A percentile compares a stretch with the other conserved stretches of the same genome.
phyloP scores from a whole-genome alignment of 352 stramenopile species.

The Elongisporangium prolatum region DNA sequence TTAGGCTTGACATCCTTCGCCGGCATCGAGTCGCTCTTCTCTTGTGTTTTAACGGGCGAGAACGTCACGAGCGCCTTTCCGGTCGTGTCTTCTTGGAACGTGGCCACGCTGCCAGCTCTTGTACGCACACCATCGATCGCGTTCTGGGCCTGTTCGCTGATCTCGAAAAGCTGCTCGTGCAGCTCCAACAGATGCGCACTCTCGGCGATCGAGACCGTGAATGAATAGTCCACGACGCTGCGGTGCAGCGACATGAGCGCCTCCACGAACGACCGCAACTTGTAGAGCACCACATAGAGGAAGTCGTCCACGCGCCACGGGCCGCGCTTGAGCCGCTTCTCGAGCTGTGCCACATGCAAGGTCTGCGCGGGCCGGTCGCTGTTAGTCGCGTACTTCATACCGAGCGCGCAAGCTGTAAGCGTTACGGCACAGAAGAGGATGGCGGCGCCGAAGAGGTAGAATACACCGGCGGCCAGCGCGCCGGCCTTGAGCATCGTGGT shows the following conservation, averaged over 20 bases:
- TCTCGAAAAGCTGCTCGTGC: neutral
- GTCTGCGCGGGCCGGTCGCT: conserved; percentile 10
- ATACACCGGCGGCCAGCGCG: conserved; percentile 15
- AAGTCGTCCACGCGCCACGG: conserved; percentile 3
- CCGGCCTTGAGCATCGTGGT: conserved; percentile 27
- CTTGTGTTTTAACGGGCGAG: conserved; percentile 12
- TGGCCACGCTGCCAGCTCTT: conserved; percentile 3
- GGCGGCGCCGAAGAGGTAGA: conserved; percentile 32
- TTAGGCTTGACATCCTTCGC: conserved; percentile 8
- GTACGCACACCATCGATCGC: conserved; percentile 3
- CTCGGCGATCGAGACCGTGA: conserved; percentile 53
- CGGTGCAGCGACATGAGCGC: conserved; percentile 29
- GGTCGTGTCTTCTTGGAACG: conserved; percentile 14
- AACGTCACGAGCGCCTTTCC: conserved; percentile 20
- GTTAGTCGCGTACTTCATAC: conserved; percentile 13
- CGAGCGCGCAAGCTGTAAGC: conserved; percentile 15
- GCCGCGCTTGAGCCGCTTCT: conserved; percentile 4
- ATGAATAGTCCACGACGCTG: conserved; percentile 44
- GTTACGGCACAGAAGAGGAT: conserved; percentile 32
- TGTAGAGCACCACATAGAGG: neutral
- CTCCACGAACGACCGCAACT: conserved; percentile 5
- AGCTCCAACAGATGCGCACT: conserved; percentile 16
- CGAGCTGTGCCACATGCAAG: conserved; percentile 2
- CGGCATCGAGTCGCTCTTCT: neutral
- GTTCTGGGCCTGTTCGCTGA: neutral